Percentiles rank a stretch among this genome's conserved stretches.
These are phyloP conservation scores for Phytophthora macrochlamydospora DNA, from an alignment of 352 stramenopile genomes.

Conservation along the genomic window DNA sequence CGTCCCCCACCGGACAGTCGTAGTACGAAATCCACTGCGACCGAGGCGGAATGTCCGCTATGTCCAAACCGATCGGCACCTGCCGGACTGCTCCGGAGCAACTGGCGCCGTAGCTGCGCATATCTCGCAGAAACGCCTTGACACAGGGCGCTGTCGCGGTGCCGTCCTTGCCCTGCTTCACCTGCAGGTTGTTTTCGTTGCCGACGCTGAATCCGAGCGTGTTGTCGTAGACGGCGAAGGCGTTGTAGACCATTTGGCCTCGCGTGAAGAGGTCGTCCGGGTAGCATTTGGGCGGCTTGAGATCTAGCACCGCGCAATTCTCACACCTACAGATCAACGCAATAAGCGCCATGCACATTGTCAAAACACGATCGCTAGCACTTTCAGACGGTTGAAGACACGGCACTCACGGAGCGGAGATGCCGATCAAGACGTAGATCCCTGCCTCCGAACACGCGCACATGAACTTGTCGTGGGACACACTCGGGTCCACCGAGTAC, in stretches of 20 bases:
- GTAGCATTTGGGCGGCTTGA: constrained; percentile 48
- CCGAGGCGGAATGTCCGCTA: constrained; percentile 63
- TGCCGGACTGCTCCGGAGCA: constrained; percentile 46
- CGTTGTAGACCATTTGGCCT: constrained; percentile 59
- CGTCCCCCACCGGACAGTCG: constrained; percentile 54
- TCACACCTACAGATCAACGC: constrained; percentile 37
- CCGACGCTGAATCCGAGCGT: constrained; percentile 57
- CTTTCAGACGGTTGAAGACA: neutral
- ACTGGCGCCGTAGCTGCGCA: constrained; percentile 42
- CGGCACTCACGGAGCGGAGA: constrained; percentile 42
- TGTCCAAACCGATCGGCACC: constrained; percentile 69
- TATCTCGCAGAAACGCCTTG: constrained; percentile 63
- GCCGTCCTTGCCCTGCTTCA: constrained; percentile 16
- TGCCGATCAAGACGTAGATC: constrained; percentile 68
- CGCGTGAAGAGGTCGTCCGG: constrained; percentile 45
- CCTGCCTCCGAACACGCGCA: constrained; percentile 52
- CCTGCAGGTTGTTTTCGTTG: constrained; percentile 56
- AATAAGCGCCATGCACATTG: neutral
- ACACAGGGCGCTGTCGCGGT: constrained; percentile 52
- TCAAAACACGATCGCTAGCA: neutral
- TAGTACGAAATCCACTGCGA: constrained; percentile 69
- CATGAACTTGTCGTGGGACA: constrained; percentile 77
- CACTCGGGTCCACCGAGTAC: constrained; percentile 60
- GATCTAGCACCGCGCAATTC: constrained; percentile 47
- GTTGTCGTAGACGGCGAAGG: constrained; percentile 69